A percentile compares a stretch with the other conserved stretches of the same genome.
Conservation (phyloP, 768 basidiomycete species). For the Rhodocollybia butyracea region DNA sequence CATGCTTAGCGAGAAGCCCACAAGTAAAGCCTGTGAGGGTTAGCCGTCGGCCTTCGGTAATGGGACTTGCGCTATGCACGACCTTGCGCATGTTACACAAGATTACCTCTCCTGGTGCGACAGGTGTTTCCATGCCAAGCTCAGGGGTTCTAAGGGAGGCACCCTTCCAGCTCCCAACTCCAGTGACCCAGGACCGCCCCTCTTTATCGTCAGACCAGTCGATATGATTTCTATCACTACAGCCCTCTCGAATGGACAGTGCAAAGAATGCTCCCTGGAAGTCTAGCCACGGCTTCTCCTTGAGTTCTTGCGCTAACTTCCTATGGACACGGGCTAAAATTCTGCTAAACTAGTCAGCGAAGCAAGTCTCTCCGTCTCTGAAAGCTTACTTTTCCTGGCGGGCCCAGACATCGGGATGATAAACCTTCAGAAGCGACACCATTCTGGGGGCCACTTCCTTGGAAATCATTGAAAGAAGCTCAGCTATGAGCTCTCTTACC, state of each 20-base stretch:
- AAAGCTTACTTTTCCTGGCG: neutral
- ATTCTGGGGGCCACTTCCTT: neutral
- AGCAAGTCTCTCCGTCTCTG: neutral
- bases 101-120: neutral
- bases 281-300: neutral
- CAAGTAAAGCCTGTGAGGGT: neutral
- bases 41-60: neutral
- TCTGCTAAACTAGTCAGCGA: neutral
- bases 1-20: neutral
- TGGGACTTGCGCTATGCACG: neutral
- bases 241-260: neutral
- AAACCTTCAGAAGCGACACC: neutral
- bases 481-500: neutral
- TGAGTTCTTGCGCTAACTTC: neutral
- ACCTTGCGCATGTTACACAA: neutral
- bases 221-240: neutral
- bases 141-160: neutral
- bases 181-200: neutral
- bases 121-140: neutral
- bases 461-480: neutral
- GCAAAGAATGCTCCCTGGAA: neutral
- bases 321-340: neutral
- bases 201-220: neutral
- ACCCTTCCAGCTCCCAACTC: neutral
- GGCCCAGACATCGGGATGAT: neutral